These are phyloP conservation scores for Xylariales sp. DNA, from an alignment of 2,329 filamentous ascomycete genomes.

Conservation along the genomic window DNA sequence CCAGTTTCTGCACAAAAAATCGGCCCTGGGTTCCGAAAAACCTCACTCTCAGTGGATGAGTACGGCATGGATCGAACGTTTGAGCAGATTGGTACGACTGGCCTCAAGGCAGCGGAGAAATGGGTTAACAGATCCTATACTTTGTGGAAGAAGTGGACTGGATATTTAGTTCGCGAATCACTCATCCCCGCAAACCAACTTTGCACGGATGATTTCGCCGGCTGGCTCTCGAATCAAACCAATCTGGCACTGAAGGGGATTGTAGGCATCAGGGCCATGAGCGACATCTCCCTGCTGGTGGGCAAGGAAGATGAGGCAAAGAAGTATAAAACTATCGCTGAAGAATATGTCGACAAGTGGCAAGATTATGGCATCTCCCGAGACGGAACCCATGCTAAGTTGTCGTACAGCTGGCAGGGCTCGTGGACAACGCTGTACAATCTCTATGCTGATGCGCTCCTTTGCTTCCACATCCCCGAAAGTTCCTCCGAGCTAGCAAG, in stretches of 20 bases:
- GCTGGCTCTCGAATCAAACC: constrained; percentile 69
- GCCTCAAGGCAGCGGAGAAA: constrained; percentile 31
- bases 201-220: constrained; percentile 75
- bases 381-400: constrained; percentile 68
- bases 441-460: constrained; percentile 68
- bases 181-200: constrained; percentile 68
- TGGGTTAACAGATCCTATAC: constrained; percentile 52
- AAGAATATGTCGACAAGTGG: constrained; percentile 68
- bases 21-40: constrained; percentile 10
- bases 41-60: constrained; percentile 15
- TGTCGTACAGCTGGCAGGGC: constrained; percentile 77
- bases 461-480: constrained; percentile 66
- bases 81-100: constrained; percentile 44
- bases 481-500: constrained; percentile 11
- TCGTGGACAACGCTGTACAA: constrained; percentile 82
- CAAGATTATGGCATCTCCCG: constrained; percentile 65
- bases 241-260: constrained; percentile 75
- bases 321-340: constrained; percentile 59
- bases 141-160: constrained; percentile 74
- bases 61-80: constrained; percentile 57
- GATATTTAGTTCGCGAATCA: constrained; percentile 66
- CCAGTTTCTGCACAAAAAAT: constrained; percentile 13
- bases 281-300: constrained; percentile 57
- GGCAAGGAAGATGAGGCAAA: constrained; percentile 54
- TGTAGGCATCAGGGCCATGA: constrained; percentile 74